These are phyloP conservation scores for Geoglossum cookeanum DNA, from an alignment of 2,329 filamentous ascomycete species.

Conservation along the genomic window DNA sequence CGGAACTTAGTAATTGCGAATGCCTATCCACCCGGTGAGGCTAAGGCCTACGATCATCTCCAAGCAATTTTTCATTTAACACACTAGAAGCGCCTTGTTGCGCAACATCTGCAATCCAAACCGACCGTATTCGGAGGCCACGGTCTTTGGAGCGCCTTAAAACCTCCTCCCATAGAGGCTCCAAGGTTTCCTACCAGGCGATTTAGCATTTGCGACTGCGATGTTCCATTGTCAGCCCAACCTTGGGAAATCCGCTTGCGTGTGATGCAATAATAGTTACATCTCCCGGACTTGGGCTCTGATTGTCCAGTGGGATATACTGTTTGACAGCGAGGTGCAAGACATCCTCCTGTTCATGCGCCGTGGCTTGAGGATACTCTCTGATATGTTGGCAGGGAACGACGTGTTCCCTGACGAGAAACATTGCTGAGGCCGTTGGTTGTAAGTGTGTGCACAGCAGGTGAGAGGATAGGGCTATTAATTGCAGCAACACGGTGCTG, in stretches of 20 bases:
- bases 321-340: constrained; percentile 67
- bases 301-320: constrained; percentile 60
- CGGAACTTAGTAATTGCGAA: too few species aligned
- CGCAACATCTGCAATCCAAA: too few species aligned
- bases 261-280: constrained; percentile 74
- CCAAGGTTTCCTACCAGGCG: constrained; percentile 56
- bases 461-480: too few species aligned
- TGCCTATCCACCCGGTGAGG: not conserved
- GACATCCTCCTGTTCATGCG: constrained; percentile 52
- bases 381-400: constrained; percentile 61
- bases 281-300: constrained; percentile 48
- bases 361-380: constrained; percentile 58
- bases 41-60: too few species aligned
- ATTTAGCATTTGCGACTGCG: not conserved
- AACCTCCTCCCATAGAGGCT: constrained; percentile 78
- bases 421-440: constrained; percentile 15
- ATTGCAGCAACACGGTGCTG: too few species aligned
- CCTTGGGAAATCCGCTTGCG: constrained; percentile 86
- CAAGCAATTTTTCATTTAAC: too few species aligned
- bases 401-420: constrained; percentile 50
- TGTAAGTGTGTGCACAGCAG: too few species aligned
- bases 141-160: constrained; percentile 23
- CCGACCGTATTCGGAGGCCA: too few species aligned
- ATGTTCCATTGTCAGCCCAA: constrained; percentile 15
- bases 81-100: too few species aligned